Percentiles rank a stretch among this genome's conserved stretches.
These are phyloP conservation scores for Aspergillus biplanus DNA, from an alignment of 495 filamentous ascomycete genomes.

Conservation along the genomic window DNA sequence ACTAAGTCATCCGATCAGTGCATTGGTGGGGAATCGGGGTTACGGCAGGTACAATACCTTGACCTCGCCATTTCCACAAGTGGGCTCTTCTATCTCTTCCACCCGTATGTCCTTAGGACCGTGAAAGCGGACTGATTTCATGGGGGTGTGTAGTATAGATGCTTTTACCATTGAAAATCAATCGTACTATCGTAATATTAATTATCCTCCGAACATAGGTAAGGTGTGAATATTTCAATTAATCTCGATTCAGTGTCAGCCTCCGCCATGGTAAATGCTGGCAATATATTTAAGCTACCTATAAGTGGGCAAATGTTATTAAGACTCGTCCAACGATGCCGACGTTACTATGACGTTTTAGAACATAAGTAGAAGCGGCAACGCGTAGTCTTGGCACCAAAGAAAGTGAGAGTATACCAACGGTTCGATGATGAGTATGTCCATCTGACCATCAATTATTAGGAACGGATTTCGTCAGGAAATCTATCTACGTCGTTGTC, in stretches of 20 bases:
- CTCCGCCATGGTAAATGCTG: not conserved
- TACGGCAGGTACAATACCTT: conserved; percentile 31
- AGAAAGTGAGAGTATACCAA: not conserved
- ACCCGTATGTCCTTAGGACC: conserved; percentile 43
- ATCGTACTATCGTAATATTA: no score
- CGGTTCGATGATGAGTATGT: not conserved
- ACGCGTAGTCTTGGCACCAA: not conserved
- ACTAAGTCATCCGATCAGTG: conserved; percentile 23
- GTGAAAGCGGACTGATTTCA: conserved; percentile 44
- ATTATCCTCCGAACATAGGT: no score
- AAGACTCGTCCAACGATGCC: not conserved
- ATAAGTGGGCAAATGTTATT: not conserved
- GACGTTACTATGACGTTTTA: not conserved
- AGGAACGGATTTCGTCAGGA: no score
- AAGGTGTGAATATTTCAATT: not conserved
- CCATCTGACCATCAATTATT: not conserved
- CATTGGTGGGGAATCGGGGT: not conserved
- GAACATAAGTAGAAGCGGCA: not conserved
- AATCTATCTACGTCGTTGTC: no score
- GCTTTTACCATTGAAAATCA: no score
- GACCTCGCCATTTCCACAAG: conserved; percentile 43
- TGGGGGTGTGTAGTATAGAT: conserved; percentile 21
- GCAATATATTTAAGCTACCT: not conserved
- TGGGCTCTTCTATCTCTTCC: conserved; percentile 41
- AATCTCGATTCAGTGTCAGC: not conserved